phyloP scores from a whole-genome alignment of 148 eudicot species.

The Rheum nobile region DNA sequence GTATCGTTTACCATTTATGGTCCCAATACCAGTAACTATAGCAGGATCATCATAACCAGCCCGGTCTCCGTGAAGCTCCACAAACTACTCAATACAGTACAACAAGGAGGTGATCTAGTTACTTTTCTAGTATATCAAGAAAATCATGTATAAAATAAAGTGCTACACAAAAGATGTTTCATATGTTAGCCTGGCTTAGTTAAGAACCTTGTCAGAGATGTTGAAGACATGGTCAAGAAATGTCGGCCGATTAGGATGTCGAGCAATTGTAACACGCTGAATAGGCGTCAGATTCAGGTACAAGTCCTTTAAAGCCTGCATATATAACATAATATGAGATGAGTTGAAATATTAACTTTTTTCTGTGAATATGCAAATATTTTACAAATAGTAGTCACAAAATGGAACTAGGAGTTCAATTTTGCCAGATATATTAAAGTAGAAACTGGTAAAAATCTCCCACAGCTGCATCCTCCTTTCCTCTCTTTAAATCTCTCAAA shows the following conservation, averaged over 20 bases:
- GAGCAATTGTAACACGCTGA: slow-evolving; percentile 85
- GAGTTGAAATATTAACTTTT: background rate
- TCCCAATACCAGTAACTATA: slow-evolving; percentile 76
- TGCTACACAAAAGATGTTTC: background rate
- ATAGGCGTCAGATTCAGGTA: slow-evolving; percentile 74
- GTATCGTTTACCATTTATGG: slow-evolving; percentile 63
- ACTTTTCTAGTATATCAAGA: background rate
- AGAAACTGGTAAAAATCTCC: background rate
- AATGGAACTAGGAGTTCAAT: background rate
- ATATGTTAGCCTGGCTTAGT: slow-evolving; percentile 8
- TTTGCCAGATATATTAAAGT: background rate
- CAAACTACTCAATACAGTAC: slow-evolving; percentile 39
- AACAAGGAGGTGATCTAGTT: background rate
- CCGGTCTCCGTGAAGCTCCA: slow-evolving; percentile 91
- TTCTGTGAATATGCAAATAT: background rate
- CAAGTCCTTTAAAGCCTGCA: slow-evolving; percentile 67
- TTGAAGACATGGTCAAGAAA: slow-evolving; percentile 77
- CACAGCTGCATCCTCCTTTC: background rate
- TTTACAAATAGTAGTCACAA: background rate
- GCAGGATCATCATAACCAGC: slow-evolving; percentile 93
- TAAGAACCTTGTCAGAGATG: slow-evolving; percentile 72
- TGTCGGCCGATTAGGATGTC: slow-evolving; percentile 95
- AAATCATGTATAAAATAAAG: background rate
- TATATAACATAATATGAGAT: slow-evolving; percentile 10
- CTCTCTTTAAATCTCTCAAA: background rate